Percentiles rank a stretch among this genome's conserved stretches.
These are phyloP conservation scores for Chimonanthus salicifolius DNA, from an alignment of 164 flowering plant genomes.

Conservation along the genomic window DNA sequence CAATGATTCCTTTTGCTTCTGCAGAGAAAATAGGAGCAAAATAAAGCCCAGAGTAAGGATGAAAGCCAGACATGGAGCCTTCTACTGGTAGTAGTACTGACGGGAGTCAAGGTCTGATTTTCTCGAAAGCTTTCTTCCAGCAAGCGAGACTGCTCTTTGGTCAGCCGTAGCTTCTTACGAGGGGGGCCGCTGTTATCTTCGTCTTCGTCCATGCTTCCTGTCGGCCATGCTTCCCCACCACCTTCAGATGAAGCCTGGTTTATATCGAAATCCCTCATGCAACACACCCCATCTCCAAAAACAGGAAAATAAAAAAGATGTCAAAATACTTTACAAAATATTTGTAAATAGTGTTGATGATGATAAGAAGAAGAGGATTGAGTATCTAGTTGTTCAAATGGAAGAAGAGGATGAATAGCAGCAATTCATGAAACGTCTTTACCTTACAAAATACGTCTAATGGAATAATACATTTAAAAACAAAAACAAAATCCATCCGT, in stretches of 20 bases:
- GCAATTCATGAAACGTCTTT: not conserved
- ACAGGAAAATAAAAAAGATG: not conserved
- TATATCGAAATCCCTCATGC: constrained; percentile 57
- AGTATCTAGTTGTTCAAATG: constrained; percentile 1
- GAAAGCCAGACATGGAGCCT: not conserved
- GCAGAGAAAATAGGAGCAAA: constrained; percentile 8
- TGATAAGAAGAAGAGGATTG: not conserved
- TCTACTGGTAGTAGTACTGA: constrained; percentile 10
- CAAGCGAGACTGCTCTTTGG: constrained; percentile 72
- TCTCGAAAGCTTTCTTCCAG: constrained; percentile 82
- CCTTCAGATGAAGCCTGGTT: constrained; percentile 36
- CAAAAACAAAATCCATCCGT: not conserved
- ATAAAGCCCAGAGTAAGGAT: not conserved
- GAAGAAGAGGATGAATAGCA: not conserved
- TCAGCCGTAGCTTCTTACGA: constrained; percentile 78
- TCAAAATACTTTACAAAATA: not conserved
- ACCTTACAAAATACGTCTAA: too few relatives aligned
- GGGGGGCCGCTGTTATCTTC: constrained; percentile 57
- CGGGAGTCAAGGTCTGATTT: constrained; percentile 75
- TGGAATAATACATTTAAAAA: not conserved
- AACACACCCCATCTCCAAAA: constrained; percentile 13
- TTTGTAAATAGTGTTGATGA: too few relatives aligned
- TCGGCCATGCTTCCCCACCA: constrained; percentile 29
- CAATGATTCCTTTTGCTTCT: constrained; percentile 76
- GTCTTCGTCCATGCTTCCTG: constrained; percentile 34